Evolutionary conservation across 2,329 filamentous ascomycete genomes (phyloP).

Genomic region (Epichloe uncinata): DNA sequence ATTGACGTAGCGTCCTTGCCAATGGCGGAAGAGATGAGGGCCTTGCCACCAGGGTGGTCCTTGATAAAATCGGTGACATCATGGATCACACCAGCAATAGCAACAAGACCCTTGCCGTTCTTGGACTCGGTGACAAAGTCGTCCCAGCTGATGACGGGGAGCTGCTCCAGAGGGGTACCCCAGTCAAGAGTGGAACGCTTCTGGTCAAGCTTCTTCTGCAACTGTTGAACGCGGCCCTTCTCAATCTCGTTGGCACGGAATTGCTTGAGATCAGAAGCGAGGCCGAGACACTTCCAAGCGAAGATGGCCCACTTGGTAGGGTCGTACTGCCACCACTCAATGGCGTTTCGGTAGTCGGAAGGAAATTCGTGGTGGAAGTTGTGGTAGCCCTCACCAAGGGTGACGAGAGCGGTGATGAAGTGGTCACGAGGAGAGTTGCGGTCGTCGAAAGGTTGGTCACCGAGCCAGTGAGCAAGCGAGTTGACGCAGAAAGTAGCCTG

Average conservation of each 20-base stretch:
- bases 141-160: constrained; percentile 78
- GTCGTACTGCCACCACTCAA: constrained; percentile 84
- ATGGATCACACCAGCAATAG: constrained; percentile 74
- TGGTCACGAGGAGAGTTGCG: constrained; percentile 84
- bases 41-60: constrained; percentile 82
- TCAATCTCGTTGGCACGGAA: constrained; percentile 89
- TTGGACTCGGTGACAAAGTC: constrained; percentile 68
- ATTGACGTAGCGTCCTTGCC: constrained; percentile 83
- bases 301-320: constrained; percentile 86
- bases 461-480: constrained; percentile 80
- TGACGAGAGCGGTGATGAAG: constrained; percentile 72
- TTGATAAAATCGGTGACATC: constrained; percentile 76
- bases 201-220: constrained; percentile 87
- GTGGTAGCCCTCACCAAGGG: constrained; percentile 81
- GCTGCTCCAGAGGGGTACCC: constrained; percentile 73
- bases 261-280: constrained; percentile 79
- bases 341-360: constrained; percentile 84
- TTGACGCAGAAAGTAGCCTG: constrained; percentile 92
- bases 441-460: constrained; percentile 86
- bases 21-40: constrained; percentile 68
- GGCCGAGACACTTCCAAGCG: constrained; percentile 69
- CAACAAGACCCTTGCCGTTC: constrained; percentile 61
- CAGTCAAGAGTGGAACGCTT: constrained; percentile 73
- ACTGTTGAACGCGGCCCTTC: constrained; percentile 77
- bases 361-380: constrained; percentile 96